Evolutionary conservation across 1,139 yeast species (phyloP).

Genomic region (Saccharomyces hybrid): DNA sequence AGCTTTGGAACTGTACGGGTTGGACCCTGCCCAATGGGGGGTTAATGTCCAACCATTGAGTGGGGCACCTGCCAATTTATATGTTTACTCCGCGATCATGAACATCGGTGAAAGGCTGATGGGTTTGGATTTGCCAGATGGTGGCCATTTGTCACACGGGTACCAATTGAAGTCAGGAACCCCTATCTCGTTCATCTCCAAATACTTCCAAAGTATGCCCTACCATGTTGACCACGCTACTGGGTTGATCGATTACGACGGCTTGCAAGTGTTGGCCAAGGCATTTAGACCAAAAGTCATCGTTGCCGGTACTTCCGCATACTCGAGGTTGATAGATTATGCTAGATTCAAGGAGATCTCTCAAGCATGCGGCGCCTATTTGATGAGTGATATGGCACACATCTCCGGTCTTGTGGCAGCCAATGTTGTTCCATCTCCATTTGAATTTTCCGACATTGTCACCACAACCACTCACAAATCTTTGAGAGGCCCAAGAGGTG

Average conservation of each 20-base stretch:
- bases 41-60: conserved; percentile 91
- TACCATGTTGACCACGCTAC: conserved; percentile 79
- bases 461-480: conserved; percentile 97
- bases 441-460: conserved; percentile 89
- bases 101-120: conserved; percentile 87
- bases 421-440: conserved; percentile 85
- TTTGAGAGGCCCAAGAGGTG: conserved; percentile 97
- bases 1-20: conserved; percentile 76
- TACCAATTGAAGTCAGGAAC: conserved; percentile 75
- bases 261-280: conserved; percentile 71
- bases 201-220: conserved; percentile 96
- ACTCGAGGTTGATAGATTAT: conserved; percentile 86
- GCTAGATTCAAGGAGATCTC: conserved; percentile 83
- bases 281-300: conserved; percentile 90
- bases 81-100: conserved; percentile 83
- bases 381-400: conserved; percentile 93
- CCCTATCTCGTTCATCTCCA: conserved; percentile 84
- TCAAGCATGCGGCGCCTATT: conserved; percentile 86
- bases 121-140: conserved; percentile 96
- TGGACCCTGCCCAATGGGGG: conserved; percentile 82
- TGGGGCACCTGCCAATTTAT: conserved; percentile 94
- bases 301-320: conserved; percentile 96
- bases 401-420: conserved; percentile 92
- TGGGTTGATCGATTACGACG: conserved; percentile 87
- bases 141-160: conserved; percentile 95